Evolutionary conservation across 2,329 filamentous ascomycete species (phyloP), one percentile per base, ranked within the genome.

Genomic region (Fusarium sublunatum): DNA sequence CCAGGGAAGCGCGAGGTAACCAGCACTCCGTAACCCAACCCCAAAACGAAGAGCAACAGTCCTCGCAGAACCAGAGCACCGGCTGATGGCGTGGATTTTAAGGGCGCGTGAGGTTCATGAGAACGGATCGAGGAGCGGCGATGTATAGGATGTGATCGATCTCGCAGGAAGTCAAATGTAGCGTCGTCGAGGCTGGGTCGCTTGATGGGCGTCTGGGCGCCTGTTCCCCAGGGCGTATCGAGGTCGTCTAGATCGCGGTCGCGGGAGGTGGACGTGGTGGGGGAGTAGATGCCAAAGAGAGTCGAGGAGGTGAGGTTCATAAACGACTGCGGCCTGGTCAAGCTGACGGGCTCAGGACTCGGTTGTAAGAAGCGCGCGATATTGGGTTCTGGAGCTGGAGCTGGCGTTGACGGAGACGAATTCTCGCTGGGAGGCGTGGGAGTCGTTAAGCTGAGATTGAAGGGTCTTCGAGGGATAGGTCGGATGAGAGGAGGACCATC

Each of bases 291-390:
- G 51, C 95, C 94, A 68, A 90, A 91, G 6, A 99, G 85, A 0
- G 95, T 97, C 3, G 92, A 93, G 9, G 91, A 89, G 5, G 92
- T 97, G 58, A 99, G 83, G 74, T 97, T 96, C 72, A 93, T 81
- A 54, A 92, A 86, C 9, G 92, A 97, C 65, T 90, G 87, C 24
- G 89, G 91, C 56, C 91, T 87, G 72, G 85, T 89, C 65, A 87
- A 83, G 78, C 43, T 70, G 35, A 29, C 45, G 36, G 70, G 67
- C 28, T 75, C 71, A 40, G 72, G 65, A 5, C 70, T 83, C 61
- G 80, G 82, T 64, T 77, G 80, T 22, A 74, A 53, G 51, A 73
- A 69, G 26, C 67, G 58, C 50, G 80, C 77, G 57, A 70, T 75
- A 15, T 74, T 72, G 28, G 77, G 69, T 13, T 73, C 70, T 55